Base-by-base conservation (phyloP, 1,284 basidiomycete genomes). In the Ceratobasidium sp. region DNA sequence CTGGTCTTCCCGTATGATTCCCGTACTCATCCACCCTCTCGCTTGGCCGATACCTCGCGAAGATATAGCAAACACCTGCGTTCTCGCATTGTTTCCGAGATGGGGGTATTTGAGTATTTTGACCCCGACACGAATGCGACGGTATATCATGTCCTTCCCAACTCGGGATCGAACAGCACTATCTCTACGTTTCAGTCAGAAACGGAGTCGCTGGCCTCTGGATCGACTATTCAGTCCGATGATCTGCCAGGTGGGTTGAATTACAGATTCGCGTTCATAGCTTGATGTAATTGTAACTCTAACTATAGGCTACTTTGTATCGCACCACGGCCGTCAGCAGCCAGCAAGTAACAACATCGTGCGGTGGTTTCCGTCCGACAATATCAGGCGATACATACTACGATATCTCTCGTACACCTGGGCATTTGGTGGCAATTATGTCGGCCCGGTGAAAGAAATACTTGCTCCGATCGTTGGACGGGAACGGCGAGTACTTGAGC, bases 281-380 rank as follows among this genome's bases (percentile, higher is more conserved):
- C 46, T 12, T 46, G 18, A 12, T 15, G 46, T 46, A 15, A 15
- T 15, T 15, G 46, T 9, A 15, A 15, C 10, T 15, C 18, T 46
- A 46, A 46, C 18, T 13, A 53, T 49, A 75, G 72, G 28, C 28
- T 75, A 64, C 28, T 75, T 75, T 75, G 28, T 75, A 15, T 9
- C 40, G n/a, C 72, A 66, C 13, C 61, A 75, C 20, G 72, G 72
- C 20, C 60, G 72, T 26, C 72, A 49, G 23, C 72, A 75, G 18
- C 28, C 56, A 10, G 72, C 72, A 20, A 61, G 28, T 26, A 49
- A 64, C 7, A 64, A 66, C 39, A 33, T 39, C 12, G 46, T 63
- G 10, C 60, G 61, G 13, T 75, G 60, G 60, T 61, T 64, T 44
- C 72, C 72, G 64, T 39, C 72, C 15, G 72, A 75, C n/a, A 66